A percentile compares a stretch with the other conserved stretches of the same genome.
phyloP scores from a whole-genome alignment of 345 rosid genomes.

The Melastoma malabathricum region DNA sequence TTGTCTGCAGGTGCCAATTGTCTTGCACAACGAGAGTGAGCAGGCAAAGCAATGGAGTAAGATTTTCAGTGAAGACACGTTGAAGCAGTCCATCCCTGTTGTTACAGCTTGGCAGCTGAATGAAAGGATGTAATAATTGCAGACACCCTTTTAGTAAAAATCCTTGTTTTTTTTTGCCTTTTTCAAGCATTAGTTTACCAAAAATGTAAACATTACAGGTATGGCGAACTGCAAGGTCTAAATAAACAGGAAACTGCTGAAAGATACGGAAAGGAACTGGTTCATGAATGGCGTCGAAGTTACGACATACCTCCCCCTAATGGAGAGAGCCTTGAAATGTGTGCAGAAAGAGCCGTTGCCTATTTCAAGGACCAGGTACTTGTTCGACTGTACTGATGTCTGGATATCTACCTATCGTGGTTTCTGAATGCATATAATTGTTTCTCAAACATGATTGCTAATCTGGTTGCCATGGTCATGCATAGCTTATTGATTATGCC shows the following conservation, averaged over 20 bases:
- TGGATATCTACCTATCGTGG: not conserved
- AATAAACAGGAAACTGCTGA: slow-evolving; percentile 95
- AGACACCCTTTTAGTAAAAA: slow-evolving; percentile 1
- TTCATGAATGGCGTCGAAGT: slow-evolving; percentile 97
- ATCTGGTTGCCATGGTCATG: too few relatives aligned
- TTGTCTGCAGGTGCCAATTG: slow-evolving; percentile 63
- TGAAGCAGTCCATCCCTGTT: slow-evolving; percentile 74
- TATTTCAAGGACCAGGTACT: slow-evolving; percentile 42
- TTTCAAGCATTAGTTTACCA: too few relatives aligned
- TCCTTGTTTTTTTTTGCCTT: not conserved
- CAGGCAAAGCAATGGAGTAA: slow-evolving; percentile 78
- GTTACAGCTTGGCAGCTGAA: slow-evolving; percentile 86
- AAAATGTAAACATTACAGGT: slow-evolving; percentile 30
- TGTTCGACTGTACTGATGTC: slow-evolving; percentile 3
- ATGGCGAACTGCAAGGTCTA: slow-evolving; percentile 92
- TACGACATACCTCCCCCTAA: slow-evolving; percentile 90
- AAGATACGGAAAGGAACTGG: slow-evolving; percentile 79
- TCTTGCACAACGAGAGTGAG: slow-evolving; percentile 65
- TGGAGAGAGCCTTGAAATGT: slow-evolving; percentile 99
- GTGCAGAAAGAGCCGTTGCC: slow-evolving; percentile 89
- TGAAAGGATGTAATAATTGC: slow-evolving; percentile 70
- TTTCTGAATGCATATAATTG: not conserved
- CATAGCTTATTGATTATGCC: too few relatives aligned
- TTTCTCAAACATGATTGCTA: too few relatives aligned
- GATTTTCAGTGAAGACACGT: slow-evolving; percentile 77